These are phyloP conservation scores for Tuctoria greenei DNA, from an alignment of 176 grass and related monocot species.

Conservation along the genomic window DNA sequence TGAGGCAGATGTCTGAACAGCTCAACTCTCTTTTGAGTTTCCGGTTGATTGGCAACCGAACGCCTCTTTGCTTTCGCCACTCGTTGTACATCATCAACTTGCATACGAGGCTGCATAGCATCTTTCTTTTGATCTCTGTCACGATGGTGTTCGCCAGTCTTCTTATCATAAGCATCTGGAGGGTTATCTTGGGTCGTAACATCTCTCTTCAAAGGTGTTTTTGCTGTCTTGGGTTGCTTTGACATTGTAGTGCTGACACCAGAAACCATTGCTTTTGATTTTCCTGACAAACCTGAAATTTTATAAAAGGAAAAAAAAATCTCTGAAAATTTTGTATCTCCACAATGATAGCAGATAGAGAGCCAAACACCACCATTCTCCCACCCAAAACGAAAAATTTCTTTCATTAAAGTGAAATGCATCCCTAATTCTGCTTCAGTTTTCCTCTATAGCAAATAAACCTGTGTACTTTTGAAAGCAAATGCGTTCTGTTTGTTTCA, in stretches of 20 bases:
- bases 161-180: constrained; percentile 54
- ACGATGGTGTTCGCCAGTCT: constrained; percentile 21
- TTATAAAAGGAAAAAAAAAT: constrained; percentile 5
- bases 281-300: constrained; percentile 26
- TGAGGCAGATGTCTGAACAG: constrained; percentile 77
- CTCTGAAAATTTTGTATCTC: not conserved
- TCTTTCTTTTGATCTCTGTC: constrained; percentile 70
- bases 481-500: constrained; percentile 28
- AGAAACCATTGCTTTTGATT: constrained; percentile 17
- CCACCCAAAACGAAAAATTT: not conserved
- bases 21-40: constrained; percentile 67
- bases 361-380: not conserved
- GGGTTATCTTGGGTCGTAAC: constrained; percentile 30
- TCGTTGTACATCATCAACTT: constrained; percentile 61
- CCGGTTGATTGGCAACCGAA: constrained; percentile 56
- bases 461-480: constrained; percentile 22
- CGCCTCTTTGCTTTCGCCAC: constrained; percentile 62
- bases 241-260: constrained; percentile 15
- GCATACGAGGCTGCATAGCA: constrained; percentile 56
- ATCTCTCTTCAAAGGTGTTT: constrained; percentile 57
- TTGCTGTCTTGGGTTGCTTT: constrained; percentile 55
- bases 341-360: not conserved
- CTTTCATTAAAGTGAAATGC: not conserved
- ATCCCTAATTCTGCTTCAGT: not conserved
- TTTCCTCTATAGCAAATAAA: constrained; percentile 4